Evolutionary conservation across 768 basidiomycete species (phyloP).

Genomic region (Lanmaoa pseudosensibilis): DNA sequence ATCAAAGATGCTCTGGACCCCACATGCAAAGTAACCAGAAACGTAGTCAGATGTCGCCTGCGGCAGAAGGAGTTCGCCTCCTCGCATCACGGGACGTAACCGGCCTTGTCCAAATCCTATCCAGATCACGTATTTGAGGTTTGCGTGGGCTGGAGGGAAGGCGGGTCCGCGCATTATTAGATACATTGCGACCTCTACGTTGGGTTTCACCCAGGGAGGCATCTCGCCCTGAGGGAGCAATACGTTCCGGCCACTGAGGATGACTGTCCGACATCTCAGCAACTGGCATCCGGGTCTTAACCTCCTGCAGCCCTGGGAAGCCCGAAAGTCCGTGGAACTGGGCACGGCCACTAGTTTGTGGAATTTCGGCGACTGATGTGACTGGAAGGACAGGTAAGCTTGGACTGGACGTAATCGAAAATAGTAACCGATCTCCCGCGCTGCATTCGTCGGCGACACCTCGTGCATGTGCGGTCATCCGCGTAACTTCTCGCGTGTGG

Average conservation of each 20-base stretch:
- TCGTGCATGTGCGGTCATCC: constrained; percentile 7
- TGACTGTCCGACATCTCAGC: constrained; percentile 4
- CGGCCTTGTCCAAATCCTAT: constrained; percentile 26
- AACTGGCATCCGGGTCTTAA: constrained; percentile 3
- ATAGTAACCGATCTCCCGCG: constrained; percentile 15
- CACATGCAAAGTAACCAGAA: constrained; percentile 9
- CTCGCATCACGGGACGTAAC: constrained; percentile 27
- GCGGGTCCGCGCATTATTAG: constrained; percentile 11
- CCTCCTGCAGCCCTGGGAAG: constrained; percentile 24
- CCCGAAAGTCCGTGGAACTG: constrained; percentile 29
- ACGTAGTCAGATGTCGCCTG: constrained; percentile 30
- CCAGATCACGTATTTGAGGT: constrained; percentile 18
- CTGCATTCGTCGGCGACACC: constrained; percentile 7
- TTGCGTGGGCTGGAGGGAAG: constrained; percentile 23
- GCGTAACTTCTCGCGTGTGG: constrained; percentile 15
- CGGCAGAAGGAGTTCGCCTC: constrained; percentile 34
- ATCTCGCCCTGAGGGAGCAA: constrained; percentile 1
- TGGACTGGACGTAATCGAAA: constrained; percentile 7
- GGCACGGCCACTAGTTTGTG: background rate
- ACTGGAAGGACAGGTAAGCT: constrained; percentile 5
- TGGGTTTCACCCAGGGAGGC: background rate
- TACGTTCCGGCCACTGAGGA: constrained; percentile 8
- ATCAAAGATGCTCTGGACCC: constrained; percentile 12
- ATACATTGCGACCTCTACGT: constrained; percentile 13
- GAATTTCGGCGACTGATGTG: constrained; percentile 14